Conservation (phyloP, 164 flowering plant species). For the Kingdonia uniflora region DNA sequence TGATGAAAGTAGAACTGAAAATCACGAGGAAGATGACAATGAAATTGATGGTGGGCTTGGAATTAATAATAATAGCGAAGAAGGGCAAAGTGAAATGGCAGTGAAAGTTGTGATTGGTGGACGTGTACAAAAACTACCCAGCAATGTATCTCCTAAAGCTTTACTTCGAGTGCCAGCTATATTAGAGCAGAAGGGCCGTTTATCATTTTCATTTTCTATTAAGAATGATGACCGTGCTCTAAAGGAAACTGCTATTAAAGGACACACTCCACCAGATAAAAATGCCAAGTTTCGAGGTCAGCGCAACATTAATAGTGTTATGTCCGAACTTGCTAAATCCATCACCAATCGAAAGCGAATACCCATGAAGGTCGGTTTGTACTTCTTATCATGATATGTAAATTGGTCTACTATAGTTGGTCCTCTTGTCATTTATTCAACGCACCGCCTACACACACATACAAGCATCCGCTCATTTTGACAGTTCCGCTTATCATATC, state of each 20-base stretch:
- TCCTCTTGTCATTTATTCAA: too few relatives aligned
- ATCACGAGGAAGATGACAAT: constrained; percentile 37
- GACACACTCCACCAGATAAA: constrained; percentile 23
- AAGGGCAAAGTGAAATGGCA: constrained; percentile 39
- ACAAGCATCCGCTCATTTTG: too few relatives aligned
- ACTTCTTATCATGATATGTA: too few relatives aligned
- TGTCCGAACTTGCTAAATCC: constrained; percentile 64
- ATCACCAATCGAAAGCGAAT: constrained; percentile 51
- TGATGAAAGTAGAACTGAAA: constrained; percentile 35
- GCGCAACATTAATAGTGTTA: constrained; percentile 40
- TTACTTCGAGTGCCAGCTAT: constrained; percentile 69
- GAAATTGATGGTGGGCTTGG: constrained; percentile 33
- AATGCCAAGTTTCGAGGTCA: constrained; percentile 34
- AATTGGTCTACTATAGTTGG: too few relatives aligned
- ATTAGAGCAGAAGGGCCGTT: constrained; percentile 45
- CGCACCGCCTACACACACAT: too few relatives aligned
- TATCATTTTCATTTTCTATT: constrained; percentile 58
- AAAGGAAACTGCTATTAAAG: constrained; percentile 26
- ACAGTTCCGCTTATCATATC: too few relatives aligned
- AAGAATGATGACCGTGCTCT: constrained; percentile 33
- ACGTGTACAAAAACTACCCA: constrained; percentile 38
- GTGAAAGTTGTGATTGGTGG: constrained; percentile 65
- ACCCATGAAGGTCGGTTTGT: constrained; percentile 60
- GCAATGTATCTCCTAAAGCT: constrained; percentile 24
- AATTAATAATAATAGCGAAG: constrained; percentile 19